Percentiles rank a stretch among this genome's conserved stretches.
Conservation (phyloP, 2,329 filamentous ascomycete species). For the Didymosphaeria variabile region DNA sequence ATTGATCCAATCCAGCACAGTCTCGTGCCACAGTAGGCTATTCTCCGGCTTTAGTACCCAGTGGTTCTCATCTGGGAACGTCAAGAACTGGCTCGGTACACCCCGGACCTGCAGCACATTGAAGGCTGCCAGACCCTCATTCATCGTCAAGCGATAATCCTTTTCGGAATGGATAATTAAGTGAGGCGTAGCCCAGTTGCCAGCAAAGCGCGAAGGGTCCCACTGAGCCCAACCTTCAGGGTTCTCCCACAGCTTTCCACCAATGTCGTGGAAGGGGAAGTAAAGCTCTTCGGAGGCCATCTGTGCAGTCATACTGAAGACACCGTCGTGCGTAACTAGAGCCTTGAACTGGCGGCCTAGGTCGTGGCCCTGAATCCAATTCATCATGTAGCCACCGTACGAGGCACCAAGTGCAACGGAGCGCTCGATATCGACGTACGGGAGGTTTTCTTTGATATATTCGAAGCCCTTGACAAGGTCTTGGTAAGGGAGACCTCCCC, state of each 20-base stretch:
- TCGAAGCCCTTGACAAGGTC: constrained; percentile 84
- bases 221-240: constrained; percentile 63
- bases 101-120: constrained; percentile 81
- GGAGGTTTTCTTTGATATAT: constrained; percentile 71
- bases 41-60: constrained; percentile 95
- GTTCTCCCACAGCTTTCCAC: constrained; percentile 47
- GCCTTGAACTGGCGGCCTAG: constrained; percentile 87
- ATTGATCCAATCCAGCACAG: constrained; percentile 81
- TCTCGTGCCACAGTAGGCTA: constrained; percentile 85
- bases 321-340: constrained; percentile 86
- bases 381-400: constrained; percentile 58
- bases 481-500: constrained; percentile 85
- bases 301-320: constrained; percentile 70
- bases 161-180: constrained; percentile 90
- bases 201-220: constrained; percentile 65
- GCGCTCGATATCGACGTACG: constrained; percentile 72
- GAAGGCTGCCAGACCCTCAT: constrained; percentile 85
- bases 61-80: constrained; percentile 82
- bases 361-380: constrained; percentile 90
- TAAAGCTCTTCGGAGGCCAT: constrained; percentile 62
- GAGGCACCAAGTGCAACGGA: constrained; percentile 77
- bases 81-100: constrained; percentile 79
- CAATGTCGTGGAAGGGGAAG: constrained; percentile 59
- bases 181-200: constrained; percentile 85
- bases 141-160: constrained; percentile 87